Conservation (phyloP, 2,329 filamentous ascomycete species). For the Microascus cirrosus region DNA sequence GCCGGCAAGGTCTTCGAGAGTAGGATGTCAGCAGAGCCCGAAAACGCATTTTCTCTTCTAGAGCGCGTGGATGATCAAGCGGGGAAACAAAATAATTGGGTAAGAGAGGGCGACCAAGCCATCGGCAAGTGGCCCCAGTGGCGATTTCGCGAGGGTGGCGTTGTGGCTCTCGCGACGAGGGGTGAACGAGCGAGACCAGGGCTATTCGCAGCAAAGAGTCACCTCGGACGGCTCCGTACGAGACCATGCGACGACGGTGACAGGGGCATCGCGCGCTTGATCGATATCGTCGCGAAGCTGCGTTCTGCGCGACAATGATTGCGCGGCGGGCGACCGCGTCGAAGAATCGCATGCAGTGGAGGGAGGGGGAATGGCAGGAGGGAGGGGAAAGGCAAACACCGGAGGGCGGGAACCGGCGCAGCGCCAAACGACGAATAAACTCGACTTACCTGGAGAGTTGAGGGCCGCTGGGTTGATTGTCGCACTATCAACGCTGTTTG, state of each 20-base stretch:
- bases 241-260: not conserved
- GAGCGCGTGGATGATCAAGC: not conserved
- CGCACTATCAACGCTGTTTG: constrained; percentile 70
- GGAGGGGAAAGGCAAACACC: constrained; percentile 7
- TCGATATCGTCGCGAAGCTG: not conserved
- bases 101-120: not conserved
- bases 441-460: constrained; percentile 59
- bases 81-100: constrained; percentile 5
- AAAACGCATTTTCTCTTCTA: not conserved
- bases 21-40: constrained; percentile 2
- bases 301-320: not conserved
- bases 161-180: not conserved
- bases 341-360: not conserved
- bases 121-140: not conserved
- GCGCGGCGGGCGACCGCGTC: not conserved
- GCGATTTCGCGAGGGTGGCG: not conserved
- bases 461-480: constrained; percentile 87
- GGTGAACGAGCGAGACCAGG: not conserved
- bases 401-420: not conserved
- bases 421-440: not conserved
- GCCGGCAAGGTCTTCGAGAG: constrained; percentile 33
- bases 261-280: not conserved
- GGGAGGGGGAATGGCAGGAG: not conserved
- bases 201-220: not conserved
- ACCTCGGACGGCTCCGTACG: not conserved